Evolutionary conservation across 2,329 filamentous ascomycete species (phyloP), one percentile per base, ranked within the genome.

Genomic region (Sclerotinia nivalis): DNA sequence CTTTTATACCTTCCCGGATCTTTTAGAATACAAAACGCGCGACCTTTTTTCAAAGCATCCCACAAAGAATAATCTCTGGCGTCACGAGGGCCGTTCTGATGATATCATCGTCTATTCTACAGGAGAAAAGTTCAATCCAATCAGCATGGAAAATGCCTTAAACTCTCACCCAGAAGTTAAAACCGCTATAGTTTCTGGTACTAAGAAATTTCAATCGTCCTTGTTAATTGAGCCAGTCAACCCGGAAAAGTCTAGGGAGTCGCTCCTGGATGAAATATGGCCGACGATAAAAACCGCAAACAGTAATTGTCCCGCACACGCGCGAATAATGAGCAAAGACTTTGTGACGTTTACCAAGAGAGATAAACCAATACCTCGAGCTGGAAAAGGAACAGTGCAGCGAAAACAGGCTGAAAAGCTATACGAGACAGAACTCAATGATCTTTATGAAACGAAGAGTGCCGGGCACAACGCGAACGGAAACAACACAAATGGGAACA

Each of bases 101-200:
- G 81, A 83, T 73, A 77, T 82, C 22, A 80, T 83, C 34, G 80
- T 83, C 0, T 75, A 82, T 34, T 79, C 77, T 28, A 82, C 80
- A 54, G 82, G 82, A 2, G 81, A 82, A 65, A 84, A 83, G 69
- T 77, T 82, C 55, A 82, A 83, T 52, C 82, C 82, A 0, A 72
- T 80, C 4, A 73, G 73, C 0, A 78, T 81, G 81, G 83, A 71
- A 73, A 71, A 37, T 74, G 77, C 13, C 77, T 82, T 28, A 74
- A 31, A 74, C 34, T 72, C 71, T 1, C 78, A 82, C 65, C 77
- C 80, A 0, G 43, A 78, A 7, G 75, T 83, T 2, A 69, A 72
- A 1, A 71, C 74, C 10, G 78, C 79, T 1, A 52, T 81, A 2
- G 72, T 82, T 2, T 70, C 78, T 60, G 81, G 81, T 0, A 74